phyloP scores from a whole-genome alignment of 495 filamentous ascomycete species.

The Pyronema omphalodes region DNA sequence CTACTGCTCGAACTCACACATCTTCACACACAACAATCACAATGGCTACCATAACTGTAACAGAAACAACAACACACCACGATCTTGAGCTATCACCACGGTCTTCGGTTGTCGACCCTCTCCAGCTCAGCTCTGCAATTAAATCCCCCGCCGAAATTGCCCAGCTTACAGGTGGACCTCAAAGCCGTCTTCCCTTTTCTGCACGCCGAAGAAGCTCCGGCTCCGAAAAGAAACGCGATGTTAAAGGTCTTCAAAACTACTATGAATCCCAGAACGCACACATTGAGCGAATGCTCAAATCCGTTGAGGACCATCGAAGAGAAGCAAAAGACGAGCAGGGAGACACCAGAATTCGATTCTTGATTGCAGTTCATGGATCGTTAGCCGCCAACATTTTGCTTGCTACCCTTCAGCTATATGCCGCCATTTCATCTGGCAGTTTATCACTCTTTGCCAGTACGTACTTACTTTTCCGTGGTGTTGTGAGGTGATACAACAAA shows the following conservation, averaged over 20 bases:
- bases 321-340: conserved; percentile 61
- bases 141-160: conserved; percentile 66
- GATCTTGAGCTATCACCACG: conserved; percentile 21
- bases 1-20: too few species aligned
- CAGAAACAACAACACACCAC: conserved; percentile 29
- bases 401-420: conserved; percentile 69
- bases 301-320: conserved; percentile 74
- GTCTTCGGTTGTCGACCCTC: conserved; percentile 44
- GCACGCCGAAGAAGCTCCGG: conserved; percentile 5
- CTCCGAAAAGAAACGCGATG: conserved; percentile 26
- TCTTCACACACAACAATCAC: not conserved
- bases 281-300: conserved; percentile 79
- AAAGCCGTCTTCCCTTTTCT: conserved; percentile 8
- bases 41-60: not conserved
- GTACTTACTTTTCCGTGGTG: not conserved
- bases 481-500: not conserved
- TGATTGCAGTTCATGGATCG: conserved; percentile 81
- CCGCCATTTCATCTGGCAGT: conserved; percentile 65
- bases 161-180: conserved; percentile 31
- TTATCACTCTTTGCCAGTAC: conserved; percentile 77
- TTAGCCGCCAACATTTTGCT: conserved; percentile 71
- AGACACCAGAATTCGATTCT: conserved; percentile 43
- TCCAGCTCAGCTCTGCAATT: conserved; percentile 55
- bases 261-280: conserved; percentile 86
- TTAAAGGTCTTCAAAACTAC: conserved; percentile 59